A percentile compares a stretch with the other conserved stretches of the same genome.
Conservation (phyloP, 176 grass and related monocot species). For the Eleusine indica region DNA sequence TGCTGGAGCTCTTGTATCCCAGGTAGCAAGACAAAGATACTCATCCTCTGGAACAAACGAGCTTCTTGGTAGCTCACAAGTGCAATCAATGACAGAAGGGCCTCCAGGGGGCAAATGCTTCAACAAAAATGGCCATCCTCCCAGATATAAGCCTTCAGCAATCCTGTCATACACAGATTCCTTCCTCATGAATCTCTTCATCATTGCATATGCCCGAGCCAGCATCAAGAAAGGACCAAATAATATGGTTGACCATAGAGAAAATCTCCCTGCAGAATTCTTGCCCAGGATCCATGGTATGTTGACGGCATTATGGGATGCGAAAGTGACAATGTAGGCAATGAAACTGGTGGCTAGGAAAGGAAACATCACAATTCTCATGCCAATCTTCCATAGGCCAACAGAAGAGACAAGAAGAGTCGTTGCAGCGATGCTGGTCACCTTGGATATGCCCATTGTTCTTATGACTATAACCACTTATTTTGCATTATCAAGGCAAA, state of each 20-base stretch:
- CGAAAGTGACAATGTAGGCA: conserved; percentile 60
- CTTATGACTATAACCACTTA: neutral
- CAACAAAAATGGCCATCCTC: conserved; percentile 64
- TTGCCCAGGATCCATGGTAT: conserved; percentile 84
- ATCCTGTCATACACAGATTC: conserved; percentile 72
- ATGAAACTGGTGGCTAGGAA: conserved; percentile 52
- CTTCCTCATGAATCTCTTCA: conserved; percentile 79
- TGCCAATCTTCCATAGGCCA: conserved; percentile 36
- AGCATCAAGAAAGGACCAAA: conserved; percentile 75
- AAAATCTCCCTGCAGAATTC: conserved; percentile 62
- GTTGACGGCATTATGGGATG: conserved; percentile 76
- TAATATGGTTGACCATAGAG: conserved; percentile 70
- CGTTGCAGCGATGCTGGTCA: conserved; percentile 48
- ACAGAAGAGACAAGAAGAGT: conserved; percentile 54
- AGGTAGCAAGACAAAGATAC: conserved; percentile 79
- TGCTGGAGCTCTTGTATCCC: conserved; percentile 71
- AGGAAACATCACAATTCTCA: conserved; percentile 41
- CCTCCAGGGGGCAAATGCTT: conserved; percentile 72
- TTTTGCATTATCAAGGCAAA: neutral
- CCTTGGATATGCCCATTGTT: conserved; percentile 75
- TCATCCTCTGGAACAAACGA: conserved; percentile 53
- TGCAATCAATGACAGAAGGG: conserved; percentile 85
- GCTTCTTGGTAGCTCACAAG: conserved; percentile 76
- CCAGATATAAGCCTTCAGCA: conserved; percentile 57
- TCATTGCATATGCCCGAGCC: conserved; percentile 55